Conservation (phyloP, 345 rosid species). For the Hibiscus trionum region DNA sequence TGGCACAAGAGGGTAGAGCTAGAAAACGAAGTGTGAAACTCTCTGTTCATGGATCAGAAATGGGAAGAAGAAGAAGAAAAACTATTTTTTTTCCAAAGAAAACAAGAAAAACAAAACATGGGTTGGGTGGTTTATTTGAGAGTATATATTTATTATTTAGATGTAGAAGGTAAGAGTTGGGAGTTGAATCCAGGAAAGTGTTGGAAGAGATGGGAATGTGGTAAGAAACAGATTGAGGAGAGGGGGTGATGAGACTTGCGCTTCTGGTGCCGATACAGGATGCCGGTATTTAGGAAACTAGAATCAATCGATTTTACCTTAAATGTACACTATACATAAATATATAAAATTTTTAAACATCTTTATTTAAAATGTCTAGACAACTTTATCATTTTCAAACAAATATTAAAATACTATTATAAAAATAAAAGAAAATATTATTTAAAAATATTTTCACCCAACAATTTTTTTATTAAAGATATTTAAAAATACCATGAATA, state of each 20-base stretch:
- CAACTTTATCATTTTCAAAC: too few species aligned
- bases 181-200: slow-evolving; percentile 21
- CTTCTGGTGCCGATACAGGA: slow-evolving; percentile 48
- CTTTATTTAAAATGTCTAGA: too few species aligned
- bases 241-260: slow-evolving; percentile 29
- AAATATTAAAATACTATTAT: too few species aligned
- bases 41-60: slow-evolving; percentile 4
- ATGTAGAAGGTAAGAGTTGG: background rate
- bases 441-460: background rate
- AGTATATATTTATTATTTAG: background rate
- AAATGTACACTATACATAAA: background rate
- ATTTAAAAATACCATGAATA: too few species aligned
- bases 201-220: background rate
- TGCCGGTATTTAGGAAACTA: slow-evolving; percentile 38
- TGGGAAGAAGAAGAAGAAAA: background rate
- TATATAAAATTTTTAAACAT: too few species aligned
- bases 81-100: background rate
- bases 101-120: slow-evolving; percentile 19
- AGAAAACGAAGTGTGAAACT: slow-evolving; percentile 21
- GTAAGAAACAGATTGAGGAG: background rate
- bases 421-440: too few species aligned
- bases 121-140: slow-evolving; percentile 9
- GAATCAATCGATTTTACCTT: background rate
- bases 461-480: too few species aligned
- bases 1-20: slow-evolving; percentile 47